phyloP scores from a whole-genome alignment of 495 filamentous ascomycete genomes.

The Daldinia vernicosa region DNA sequence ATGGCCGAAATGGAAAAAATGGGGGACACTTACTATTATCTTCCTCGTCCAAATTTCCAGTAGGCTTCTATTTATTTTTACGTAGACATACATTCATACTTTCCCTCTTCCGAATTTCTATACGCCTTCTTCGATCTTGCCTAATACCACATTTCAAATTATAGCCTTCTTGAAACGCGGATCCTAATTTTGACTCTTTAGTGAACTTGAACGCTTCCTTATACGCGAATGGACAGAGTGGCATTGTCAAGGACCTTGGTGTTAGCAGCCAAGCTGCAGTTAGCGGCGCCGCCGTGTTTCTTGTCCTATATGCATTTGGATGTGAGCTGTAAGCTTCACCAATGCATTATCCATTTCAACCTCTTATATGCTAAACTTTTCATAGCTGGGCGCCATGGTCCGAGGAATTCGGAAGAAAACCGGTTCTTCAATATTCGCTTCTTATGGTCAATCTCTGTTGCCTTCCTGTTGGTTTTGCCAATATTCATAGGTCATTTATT shows the following conservation, averaged over 20 bases:
- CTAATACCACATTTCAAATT: not conserved
- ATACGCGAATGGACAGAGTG: constrained; percentile 70
- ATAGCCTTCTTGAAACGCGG: not conserved
- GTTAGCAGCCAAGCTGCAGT: constrained; percentile 71
- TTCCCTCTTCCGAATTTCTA: not conserved
- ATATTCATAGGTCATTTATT: constrained; percentile 65
- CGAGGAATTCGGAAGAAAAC: constrained; percentile 78
- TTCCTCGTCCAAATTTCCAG: constrained; percentile 79
- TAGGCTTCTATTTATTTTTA: constrained; percentile 46
- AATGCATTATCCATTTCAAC: not conserved
- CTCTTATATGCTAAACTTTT: not conserved
- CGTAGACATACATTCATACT: constrained; percentile 59
- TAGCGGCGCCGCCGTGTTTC: constrained; percentile 74
- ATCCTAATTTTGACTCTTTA: constrained; percentile 17
- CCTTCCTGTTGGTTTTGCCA: constrained; percentile 73
- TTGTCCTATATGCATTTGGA: constrained; percentile 78
- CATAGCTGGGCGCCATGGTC: constrained; percentile 78
- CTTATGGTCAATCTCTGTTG: constrained; percentile 81
- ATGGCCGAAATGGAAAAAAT: constrained; percentile 73
- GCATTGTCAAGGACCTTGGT: constrained; percentile 67
- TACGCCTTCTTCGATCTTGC: not conserved
- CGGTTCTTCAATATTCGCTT: constrained; percentile 73
- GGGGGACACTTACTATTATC: constrained; percentile 74
- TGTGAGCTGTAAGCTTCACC: constrained; percentile 65
- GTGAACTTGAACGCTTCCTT: constrained; percentile 84